phyloP scores from a whole-genome alignment of 768 basidiomycete species.

The Trametes maxima region DNA sequence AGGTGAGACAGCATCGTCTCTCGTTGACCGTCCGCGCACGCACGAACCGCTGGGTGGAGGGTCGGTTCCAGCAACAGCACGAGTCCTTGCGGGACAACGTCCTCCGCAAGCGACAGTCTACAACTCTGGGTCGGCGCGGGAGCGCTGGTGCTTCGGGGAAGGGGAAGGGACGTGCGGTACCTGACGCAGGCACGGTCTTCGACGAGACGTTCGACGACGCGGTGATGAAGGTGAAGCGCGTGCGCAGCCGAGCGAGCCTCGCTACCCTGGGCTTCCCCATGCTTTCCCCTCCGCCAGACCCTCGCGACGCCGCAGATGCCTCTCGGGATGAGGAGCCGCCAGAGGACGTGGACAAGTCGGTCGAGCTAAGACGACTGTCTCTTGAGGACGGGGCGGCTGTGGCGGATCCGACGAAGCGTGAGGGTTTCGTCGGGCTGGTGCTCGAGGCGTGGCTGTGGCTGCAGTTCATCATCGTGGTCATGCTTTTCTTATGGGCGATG shows the following conservation, averaged over 20 bases:
- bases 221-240: slow-evolving; percentile 26
- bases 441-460: slow-evolving; percentile 85
- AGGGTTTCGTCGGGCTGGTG: slow-evolving; percentile 46
- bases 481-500: slow-evolving; percentile 82
- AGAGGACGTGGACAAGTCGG: slow-evolving; percentile 16
- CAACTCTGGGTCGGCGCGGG: not conserved
- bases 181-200: slow-evolving; percentile 18
- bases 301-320: not conserved
- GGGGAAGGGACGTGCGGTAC: not conserved
- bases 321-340: not conserved
- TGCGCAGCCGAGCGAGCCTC: slow-evolving; percentile 11
- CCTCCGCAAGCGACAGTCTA: slow-evolving; percentile 3
- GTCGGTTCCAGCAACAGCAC: slow-evolving; percentile 43
- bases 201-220: slow-evolving; percentile 31
- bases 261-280: slow-evolving; percentile 5
- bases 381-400: slow-evolving; percentile 5
- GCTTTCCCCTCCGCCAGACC: not conserved
- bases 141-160: not conserved
- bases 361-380: slow-evolving; percentile 12
- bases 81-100: not conserved
- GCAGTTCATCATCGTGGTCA: slow-evolving; percentile 73
- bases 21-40: slow-evolving; percentile 58
- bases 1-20: slow-evolving; percentile 35
- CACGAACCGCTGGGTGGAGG: slow-evolving; percentile 61
- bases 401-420: slow-evolving; percentile 18